These are phyloP conservation scores for Rhipidocladum racemiflorum DNA, from an alignment of 176 grass and related monocot genomes.

Conservation along the genomic window DNA sequence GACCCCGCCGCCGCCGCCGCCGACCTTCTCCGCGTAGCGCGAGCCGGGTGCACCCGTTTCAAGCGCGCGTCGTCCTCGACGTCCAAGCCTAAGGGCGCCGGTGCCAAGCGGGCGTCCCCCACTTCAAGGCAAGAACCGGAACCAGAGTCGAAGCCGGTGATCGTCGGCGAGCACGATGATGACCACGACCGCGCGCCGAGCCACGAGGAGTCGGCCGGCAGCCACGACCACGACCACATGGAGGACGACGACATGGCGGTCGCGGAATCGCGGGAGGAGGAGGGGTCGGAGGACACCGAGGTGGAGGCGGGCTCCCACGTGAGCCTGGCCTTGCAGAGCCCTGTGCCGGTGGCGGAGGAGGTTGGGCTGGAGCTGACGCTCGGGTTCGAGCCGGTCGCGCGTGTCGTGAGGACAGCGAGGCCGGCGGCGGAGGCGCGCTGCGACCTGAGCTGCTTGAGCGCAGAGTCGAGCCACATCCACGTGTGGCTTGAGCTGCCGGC, in stretches of 20 bases:
- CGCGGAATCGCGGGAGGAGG: neutral
- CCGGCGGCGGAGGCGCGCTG: neutral
- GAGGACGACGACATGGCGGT: too few species aligned
- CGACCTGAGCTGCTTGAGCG: conserved; percentile 5
- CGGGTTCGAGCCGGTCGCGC: conserved; percentile 23
- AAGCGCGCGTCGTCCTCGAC: too few species aligned
- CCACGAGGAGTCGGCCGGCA: conserved; percentile 46
- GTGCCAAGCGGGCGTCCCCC: neutral
- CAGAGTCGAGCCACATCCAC: neutral
- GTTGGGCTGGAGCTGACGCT: conserved; percentile 53
- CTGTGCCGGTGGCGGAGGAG: neutral
- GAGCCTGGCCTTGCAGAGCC: conserved; percentile 53
- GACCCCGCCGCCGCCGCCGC: neutral
- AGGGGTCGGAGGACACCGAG: conserved; percentile 43
- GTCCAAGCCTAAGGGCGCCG: neutral
- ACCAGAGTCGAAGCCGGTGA: neutral
- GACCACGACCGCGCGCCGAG: neutral
- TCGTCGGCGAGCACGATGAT: neutral
- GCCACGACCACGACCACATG: conserved; percentile 18
- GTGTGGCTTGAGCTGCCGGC: conserved; percentile 34
- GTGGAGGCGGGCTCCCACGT: conserved; percentile 49
- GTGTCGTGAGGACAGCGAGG: neutral
- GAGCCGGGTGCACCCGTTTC: too few species aligned
- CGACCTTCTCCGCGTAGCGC: too few species aligned
- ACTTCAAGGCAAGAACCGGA: neutral